Percentiles rank a stretch among this genome's conserved stretches.
Evolutionary conservation across 2,329 filamentous ascomycete species (phyloP).

Genomic region (Fusarium lyarnte): DNA sequence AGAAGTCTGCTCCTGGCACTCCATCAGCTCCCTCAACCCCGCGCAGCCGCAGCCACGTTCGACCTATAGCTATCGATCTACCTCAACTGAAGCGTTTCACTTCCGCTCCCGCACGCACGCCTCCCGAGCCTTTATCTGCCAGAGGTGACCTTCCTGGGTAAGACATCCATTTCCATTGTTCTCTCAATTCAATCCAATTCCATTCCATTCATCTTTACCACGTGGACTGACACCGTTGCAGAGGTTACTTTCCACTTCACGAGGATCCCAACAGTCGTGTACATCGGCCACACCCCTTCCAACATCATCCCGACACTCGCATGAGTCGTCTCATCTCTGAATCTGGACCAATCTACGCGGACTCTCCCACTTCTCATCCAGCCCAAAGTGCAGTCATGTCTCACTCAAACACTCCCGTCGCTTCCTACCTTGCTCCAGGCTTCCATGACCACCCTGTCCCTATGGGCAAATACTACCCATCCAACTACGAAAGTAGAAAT

Average conservation of each 20-base stretch:
- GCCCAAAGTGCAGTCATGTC: conserved; percentile 29
- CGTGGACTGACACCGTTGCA: conserved; percentile 42
- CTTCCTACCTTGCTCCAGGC: conserved; percentile 62
- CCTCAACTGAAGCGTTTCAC: conserved; percentile 55
- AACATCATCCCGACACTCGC: conserved; percentile 50
- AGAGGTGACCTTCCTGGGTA: conserved; percentile 69
- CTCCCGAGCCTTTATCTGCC: conserved; percentile 63
- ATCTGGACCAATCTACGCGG: conserved; percentile 40
- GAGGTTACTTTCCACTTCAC: conserved; percentile 69
- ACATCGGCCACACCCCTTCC: conserved; percentile 63
- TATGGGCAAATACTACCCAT: conserved; percentile 71
- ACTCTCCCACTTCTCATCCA: conserved; percentile 43
- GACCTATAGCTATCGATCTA: conserved; percentile 64
- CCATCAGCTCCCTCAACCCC: conserved; percentile 37
- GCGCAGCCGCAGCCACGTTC: conserved; percentile 46
- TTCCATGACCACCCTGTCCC: conserved; percentile 59
- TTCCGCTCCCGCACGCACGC: conserved; percentile 53
- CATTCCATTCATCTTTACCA: not conserved
- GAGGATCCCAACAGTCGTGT: conserved; percentile 61
- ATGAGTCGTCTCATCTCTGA: conserved; percentile 52
- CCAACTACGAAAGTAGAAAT: conserved; percentile 64
- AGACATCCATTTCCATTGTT: conserved; percentile 29
- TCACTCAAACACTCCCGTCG: conserved; percentile 55
- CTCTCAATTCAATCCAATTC: not conserved
- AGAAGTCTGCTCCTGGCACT: conserved; percentile 17